Percentiles rank a stretch among this genome's conserved stretches.
Conservation (phyloP, 2,329 filamentous ascomycete genomes). For the Fusarium cyanostomum region DNA sequence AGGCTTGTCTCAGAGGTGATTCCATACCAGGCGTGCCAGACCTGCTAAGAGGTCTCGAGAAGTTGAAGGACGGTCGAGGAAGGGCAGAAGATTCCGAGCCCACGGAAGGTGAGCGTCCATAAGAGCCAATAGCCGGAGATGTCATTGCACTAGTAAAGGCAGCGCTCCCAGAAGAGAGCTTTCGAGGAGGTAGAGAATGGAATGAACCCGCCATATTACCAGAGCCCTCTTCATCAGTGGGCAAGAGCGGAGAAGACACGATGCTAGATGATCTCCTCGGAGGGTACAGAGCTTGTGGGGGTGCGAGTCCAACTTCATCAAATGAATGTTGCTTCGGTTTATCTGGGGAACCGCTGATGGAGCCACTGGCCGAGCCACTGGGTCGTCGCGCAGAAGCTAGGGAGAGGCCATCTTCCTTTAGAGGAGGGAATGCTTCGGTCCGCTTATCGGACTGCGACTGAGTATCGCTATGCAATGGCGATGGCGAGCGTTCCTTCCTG, state of each 20-base stretch:
- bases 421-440: slow-evolving; percentile 44
- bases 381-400: slow-evolving; percentile 48
- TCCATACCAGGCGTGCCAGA: slow-evolving; percentile 69
- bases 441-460: slow-evolving; percentile 44
- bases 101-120: slow-evolving; percentile 83
- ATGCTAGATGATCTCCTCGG: slow-evolving; percentile 66
- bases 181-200: slow-evolving; percentile 75
- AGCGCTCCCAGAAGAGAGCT: slow-evolving; percentile 77
- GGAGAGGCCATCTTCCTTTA: slow-evolving; percentile 48
- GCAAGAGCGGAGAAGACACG: slow-evolving; percentile 70
- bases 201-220: slow-evolving; percentile 62
- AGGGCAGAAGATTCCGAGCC: slow-evolving; percentile 82
- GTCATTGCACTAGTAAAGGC: slow-evolving; percentile 53
- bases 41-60: slow-evolving; percentile 88
- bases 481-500: slow-evolving; percentile 67
- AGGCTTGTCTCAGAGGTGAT: slow-evolving; percentile 68
- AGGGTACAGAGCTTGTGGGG: slow-evolving; percentile 59
- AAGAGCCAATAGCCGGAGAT: slow-evolving; percentile 70
- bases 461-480: slow-evolving; percentile 57
- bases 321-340: slow-evolving; percentile 57
- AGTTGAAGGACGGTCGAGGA: slow-evolving; percentile 85
- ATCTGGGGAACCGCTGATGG: slow-evolving; percentile 55
- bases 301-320: slow-evolving; percentile 61
- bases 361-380: slow-evolving; percentile 37
- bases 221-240: slow-evolving; percentile 75